phyloP scores from a whole-genome alignment of 345 rosid species.

The Arabis hirsuta region DNA sequence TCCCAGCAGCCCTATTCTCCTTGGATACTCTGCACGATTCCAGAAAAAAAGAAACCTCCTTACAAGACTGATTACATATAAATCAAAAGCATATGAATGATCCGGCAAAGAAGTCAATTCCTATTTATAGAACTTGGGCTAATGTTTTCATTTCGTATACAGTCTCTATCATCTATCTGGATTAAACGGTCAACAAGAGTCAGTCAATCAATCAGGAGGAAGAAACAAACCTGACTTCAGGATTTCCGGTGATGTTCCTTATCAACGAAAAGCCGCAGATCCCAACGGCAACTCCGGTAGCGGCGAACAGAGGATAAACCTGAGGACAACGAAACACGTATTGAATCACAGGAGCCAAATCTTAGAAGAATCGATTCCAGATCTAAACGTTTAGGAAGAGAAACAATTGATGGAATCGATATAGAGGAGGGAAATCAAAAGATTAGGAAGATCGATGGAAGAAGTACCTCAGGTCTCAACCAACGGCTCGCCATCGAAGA shows the following conservation, averaged over 20 bases:
- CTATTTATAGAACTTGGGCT: background rate
- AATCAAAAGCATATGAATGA: background rate
- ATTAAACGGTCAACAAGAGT: slow-evolving; percentile 10
- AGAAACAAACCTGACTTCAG: slow-evolving; percentile 85
- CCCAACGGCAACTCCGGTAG: slow-evolving; percentile 86
- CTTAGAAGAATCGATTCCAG: slow-evolving; percentile 23
- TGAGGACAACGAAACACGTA: slow-evolving; percentile 7
- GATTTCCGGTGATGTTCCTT: slow-evolving; percentile 86
- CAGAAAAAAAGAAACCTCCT: background rate
- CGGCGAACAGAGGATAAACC: slow-evolving; percentile 96
- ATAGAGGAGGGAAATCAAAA: background rate
- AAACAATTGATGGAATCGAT: slow-evolving; percentile 9
- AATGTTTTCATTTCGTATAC: background rate
- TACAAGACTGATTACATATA: background rate
- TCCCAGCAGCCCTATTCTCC: slow-evolving; percentile 89
- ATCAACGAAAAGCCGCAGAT: slow-evolving; percentile 82
- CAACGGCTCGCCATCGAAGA: slow-evolving; percentile 64
- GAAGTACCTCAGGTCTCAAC: slow-evolving; percentile 78
- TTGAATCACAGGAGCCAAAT: background rate
- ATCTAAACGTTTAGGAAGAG: slow-evolving; percentile 23
- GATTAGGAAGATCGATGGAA: slow-evolving; percentile 1
- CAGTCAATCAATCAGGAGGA: background rate
- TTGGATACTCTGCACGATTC: slow-evolving; percentile 63
- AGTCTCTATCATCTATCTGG: background rate
- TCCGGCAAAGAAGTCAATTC: background rate